Base-by-base conservation (phyloP, 1,284 basidiomycete species). In the Puccinia coronata region DNA sequence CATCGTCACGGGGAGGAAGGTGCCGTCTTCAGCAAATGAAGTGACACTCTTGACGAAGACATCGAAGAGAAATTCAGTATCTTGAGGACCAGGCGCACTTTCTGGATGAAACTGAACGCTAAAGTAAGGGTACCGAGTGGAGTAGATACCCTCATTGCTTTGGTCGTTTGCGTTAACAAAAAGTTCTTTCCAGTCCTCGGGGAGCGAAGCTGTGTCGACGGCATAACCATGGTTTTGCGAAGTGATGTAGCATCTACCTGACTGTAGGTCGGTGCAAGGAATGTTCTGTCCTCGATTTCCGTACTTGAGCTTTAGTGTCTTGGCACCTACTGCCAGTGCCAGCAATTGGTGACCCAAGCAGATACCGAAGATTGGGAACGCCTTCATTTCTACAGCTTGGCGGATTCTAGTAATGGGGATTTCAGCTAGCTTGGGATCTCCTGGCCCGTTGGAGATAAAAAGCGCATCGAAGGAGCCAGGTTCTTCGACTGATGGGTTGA, bases 81-180 rank as follows among this genome's bases (percentile, higher is more conserved):
- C 97, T 82, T 95, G 91, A 36, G 97, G 97, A 57, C 97, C 97
- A n/a, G 97, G 96, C 5, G 94, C 95, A 55, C 94, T 96, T 87
- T 99, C 97, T 53, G 97, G 97, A 87, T 99, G 97, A 89, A 99
- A 99, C 86, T 99, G 97, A n/a, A 99, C 96, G 57, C 95, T 97
- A 88, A 99, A 99, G 89, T 94, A 97, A 1, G 96, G 96, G 47
- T 83, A 84, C 85, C 91, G 90, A 83, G 92, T 91, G 73, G 82
- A 85, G 88, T 95, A 97, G 85, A 99, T 97, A 84, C 97, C 97
- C 87, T 99, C 97, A 87, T 99, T 99, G 85, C 93, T 95, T 81
- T 91, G 91, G 85, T 99, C 97, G 88, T 99, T 99, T 81, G 97
- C 96, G 86, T 99, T 99, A 85, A 90, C 89, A 89, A 98, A 99